A percentile compares a stretch with the other conserved stretches of the same genome.
Evolutionary conservation across 495 filamentous ascomycete species (phyloP).

Genomic region (Xylaria scruposa): DNA sequence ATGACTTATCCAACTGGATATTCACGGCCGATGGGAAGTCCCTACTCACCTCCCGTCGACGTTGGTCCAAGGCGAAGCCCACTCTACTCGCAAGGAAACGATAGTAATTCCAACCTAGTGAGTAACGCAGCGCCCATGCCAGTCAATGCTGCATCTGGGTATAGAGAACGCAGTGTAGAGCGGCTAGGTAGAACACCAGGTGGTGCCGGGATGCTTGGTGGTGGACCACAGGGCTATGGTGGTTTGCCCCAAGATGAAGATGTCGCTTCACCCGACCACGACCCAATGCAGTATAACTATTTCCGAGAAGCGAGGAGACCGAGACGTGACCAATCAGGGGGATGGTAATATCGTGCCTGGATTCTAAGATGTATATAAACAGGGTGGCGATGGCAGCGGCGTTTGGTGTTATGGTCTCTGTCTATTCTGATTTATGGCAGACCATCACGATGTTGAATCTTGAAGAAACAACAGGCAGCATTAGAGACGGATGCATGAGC

Average conservation of each 20-base stretch:
- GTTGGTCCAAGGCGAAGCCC: slow-evolving; percentile 41
- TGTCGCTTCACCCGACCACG: slow-evolving; percentile 38
- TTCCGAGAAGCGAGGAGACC: slow-evolving; percentile 42
- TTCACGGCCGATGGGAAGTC: slow-evolving; percentile 33
- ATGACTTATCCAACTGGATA: slow-evolving; percentile 40
- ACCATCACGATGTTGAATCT: slow-evolving; percentile 19
- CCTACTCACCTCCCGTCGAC: slow-evolving; percentile 26
- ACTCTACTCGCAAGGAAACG: slow-evolving; percentile 50
- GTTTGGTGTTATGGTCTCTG: slow-evolving; percentile 23
- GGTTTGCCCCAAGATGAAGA: slow-evolving; percentile 55
- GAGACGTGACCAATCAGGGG: slow-evolving; percentile 23
- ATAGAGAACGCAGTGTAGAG: slow-evolving; percentile 45
- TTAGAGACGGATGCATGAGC: slow-evolving; percentile 25
- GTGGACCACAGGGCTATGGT: slow-evolving; percentile 60
- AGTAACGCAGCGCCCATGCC: slow-evolving; percentile 54
- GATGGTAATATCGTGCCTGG: slow-evolving; percentile 14
- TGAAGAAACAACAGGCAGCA: slow-evolving; percentile 6
- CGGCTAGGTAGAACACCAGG: slow-evolving; percentile 37
- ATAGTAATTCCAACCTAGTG: slow-evolving; percentile 53
- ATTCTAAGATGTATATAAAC: slow-evolving; percentile 20
- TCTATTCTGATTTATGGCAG: slow-evolving; percentile 21
- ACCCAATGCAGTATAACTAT: slow-evolving; percentile 46
- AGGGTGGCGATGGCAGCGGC: slow-evolving; percentile 12
- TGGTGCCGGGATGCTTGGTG: slow-evolving; percentile 53
- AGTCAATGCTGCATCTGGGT: slow-evolving; percentile 47